Percentiles rank a stretch among this genome's conserved stretches.
Conservation (phyloP, 2,329 filamentous ascomycete genomes). For the Penicillium sp. region DNA sequence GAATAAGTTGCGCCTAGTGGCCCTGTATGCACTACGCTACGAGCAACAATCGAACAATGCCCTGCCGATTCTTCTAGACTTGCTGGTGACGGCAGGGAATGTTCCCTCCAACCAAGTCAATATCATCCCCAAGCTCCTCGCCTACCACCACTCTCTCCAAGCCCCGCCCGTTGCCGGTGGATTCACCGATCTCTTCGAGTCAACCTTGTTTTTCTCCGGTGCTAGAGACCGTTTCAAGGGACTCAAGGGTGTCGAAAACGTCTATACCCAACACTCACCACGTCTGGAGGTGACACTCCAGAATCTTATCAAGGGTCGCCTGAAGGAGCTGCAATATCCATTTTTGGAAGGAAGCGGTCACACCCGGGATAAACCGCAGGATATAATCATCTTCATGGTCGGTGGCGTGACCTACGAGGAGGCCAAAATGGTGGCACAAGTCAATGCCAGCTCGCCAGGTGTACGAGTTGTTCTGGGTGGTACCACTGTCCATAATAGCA, state of each 20-base stretch:
- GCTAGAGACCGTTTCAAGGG: slow-evolving; percentile 86
- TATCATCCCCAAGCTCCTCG: slow-evolving; percentile 73
- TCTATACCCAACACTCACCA: slow-evolving; percentile 96
- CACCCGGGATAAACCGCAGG: slow-evolving; percentile 91
- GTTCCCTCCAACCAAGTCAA: slow-evolving; percentile 70
- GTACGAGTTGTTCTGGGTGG: slow-evolving; percentile 84
- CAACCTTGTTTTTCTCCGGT: slow-evolving; percentile 82
- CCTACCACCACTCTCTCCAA: slow-evolving; percentile 82
- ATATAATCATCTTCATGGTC: slow-evolving; percentile 90
- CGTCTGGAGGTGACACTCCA: slow-evolving; percentile 81
- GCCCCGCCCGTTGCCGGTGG: slow-evolving; percentile 68
- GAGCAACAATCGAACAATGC: slow-evolving; percentile 79
- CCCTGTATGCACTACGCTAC: slow-evolving; percentile 92
- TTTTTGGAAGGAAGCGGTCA: slow-evolving; percentile 85
- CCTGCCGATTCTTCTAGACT: slow-evolving; percentile 76
- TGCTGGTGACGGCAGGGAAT: slow-evolving; percentile 77
- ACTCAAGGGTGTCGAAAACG: slow-evolving; percentile 94
- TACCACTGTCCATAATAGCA: slow-evolving; percentile 81
- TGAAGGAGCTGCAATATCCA: slow-evolving; percentile 83
- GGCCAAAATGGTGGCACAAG: slow-evolving; percentile 88
- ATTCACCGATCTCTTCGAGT: slow-evolving; percentile 88
- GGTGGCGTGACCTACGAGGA: slow-evolving; percentile 95
- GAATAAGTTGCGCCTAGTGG: slow-evolving; percentile 83
- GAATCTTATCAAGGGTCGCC: slow-evolving; percentile 83
- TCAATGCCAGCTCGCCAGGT: slow-evolving; percentile 86